phyloP scores from a whole-genome alignment of 257 asterid species.

The Ocimum tenuiflorum region DNA sequence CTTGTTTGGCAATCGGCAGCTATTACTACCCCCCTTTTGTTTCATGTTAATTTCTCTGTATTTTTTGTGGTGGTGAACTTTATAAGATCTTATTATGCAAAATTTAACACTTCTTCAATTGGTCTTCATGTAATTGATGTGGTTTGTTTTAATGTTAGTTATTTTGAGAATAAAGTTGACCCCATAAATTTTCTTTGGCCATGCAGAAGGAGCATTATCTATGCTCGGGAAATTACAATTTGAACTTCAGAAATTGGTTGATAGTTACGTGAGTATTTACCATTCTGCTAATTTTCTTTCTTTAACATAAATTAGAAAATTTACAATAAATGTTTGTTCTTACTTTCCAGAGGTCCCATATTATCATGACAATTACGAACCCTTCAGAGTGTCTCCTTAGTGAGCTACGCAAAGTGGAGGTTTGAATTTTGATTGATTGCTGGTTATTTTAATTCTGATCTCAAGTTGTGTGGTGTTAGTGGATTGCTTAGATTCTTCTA shows the following conservation, averaged over 20 bases:
- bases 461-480: not conserved
- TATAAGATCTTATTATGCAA: not conserved
- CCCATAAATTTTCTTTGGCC: constrained; percentile 13
- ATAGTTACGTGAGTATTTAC: constrained; percentile 59
- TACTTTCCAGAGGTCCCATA: constrained; percentile 68
- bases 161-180: not conserved
- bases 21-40: not conserved
- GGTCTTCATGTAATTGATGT: constrained; percentile 5
- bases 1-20: not conserved
- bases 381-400: constrained; percentile 95
- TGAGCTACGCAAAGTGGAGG: constrained; percentile 98
- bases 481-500: constrained; percentile 3
- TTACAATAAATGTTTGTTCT: constrained; percentile 30
- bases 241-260: constrained; percentile 84
- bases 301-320: not conserved
- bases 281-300: constrained; percentile 11
- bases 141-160: not conserved
- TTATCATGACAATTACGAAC: constrained; percentile 74
- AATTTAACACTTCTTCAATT: not conserved
- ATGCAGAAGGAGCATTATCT: constrained; percentile 67
- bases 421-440: constrained; percentile 21
- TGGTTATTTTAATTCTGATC: not conserved
- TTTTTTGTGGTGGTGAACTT: too few relatives aligned
- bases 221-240: constrained; percentile 74
- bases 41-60: not conserved